Evolutionary conservation across 331 rosid genomes (phyloP).

Genomic region (Rhamnella rubrinervis): DNA sequence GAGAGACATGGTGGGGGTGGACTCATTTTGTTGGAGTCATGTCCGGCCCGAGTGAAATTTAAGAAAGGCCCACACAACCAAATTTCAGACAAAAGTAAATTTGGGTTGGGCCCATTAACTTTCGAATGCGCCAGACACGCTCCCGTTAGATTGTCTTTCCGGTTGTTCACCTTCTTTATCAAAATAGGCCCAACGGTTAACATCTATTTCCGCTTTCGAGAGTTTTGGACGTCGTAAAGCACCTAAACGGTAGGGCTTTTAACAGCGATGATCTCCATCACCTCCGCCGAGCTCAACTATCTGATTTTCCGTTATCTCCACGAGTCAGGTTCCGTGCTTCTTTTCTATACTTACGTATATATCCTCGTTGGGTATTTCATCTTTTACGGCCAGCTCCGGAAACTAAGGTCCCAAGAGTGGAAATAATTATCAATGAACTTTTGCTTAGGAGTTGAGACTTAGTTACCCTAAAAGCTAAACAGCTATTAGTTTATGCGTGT

Average conservation of each 20-base stretch:
- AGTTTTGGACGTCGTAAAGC: background rate
- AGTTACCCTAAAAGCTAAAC: too few species aligned
- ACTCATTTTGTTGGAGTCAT: too few species aligned
- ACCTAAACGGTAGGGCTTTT: conserved; percentile 11
- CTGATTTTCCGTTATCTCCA: conserved; percentile 84
- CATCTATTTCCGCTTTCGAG: background rate
- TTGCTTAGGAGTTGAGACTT: too few species aligned
- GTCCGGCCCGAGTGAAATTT: too few species aligned
- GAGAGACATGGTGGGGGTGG: too few species aligned
- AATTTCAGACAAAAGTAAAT: too few species aligned
- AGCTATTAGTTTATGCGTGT: too few species aligned
- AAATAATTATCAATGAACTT: too few species aligned
- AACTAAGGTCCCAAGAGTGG: background rate
- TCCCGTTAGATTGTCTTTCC: too few species aligned
- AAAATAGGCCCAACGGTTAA: conserved; percentile 10
- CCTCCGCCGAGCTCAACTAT: conserved; percentile 81
- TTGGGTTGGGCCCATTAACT: too few species aligned
- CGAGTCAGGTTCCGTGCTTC: conserved; percentile 63
- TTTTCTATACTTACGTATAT: background rate
- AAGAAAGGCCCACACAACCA: too few species aligned
- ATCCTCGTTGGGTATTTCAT: background rate
- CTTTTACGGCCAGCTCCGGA: background rate
- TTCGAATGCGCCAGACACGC: too few species aligned
- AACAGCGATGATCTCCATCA: conserved; percentile 57
- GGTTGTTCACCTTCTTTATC: background rate